Evolutionary conservation across 2,329 filamentous ascomycete genomes (phyloP).

Genomic region (Cercospora sp.): DNA sequence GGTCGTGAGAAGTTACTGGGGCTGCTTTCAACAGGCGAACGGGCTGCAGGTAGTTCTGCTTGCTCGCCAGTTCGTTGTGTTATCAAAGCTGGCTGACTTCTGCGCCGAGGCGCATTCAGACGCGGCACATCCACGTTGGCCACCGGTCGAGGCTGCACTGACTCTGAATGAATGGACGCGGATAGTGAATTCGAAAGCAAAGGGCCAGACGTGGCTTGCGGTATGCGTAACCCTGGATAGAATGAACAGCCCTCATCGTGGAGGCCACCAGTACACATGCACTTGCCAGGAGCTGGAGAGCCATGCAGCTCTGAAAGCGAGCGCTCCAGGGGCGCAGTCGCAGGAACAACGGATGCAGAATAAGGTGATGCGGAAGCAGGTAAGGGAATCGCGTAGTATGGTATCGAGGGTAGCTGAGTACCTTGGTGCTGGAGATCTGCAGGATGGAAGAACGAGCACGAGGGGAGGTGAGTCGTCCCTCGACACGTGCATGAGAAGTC

Average conservation of each 20-base stretch:
- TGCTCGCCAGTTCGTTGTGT: slow-evolving; percentile 15
- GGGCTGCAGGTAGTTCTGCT: slow-evolving; percentile 11
- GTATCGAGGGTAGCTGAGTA: slow-evolving; percentile 4
- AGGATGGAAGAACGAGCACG: slow-evolving; percentile 25
- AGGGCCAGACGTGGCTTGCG: slow-evolving; percentile 11
- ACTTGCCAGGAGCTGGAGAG: slow-evolving; percentile 19
- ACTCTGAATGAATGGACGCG: not conserved
- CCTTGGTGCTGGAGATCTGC: slow-evolving; percentile 14
- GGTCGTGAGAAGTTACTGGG: slow-evolving; percentile 6
- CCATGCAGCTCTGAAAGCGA: slow-evolving; percentile 25
- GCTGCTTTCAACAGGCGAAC: slow-evolving; percentile 2
- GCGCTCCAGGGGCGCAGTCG: slow-evolving; percentile 9
- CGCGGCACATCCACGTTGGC: not conserved
- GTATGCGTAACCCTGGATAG: slow-evolving; percentile 24
- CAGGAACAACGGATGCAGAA: slow-evolving; percentile 6
- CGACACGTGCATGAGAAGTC: slow-evolving; percentile 21
- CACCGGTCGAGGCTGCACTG: slow-evolving; percentile 8
- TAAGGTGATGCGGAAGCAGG: slow-evolving; percentile 16
- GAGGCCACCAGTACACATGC: slow-evolving; percentile 27
- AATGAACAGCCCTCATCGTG: slow-evolving; percentile 21
- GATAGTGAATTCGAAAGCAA: not conserved
- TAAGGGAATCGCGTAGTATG: slow-evolving; percentile 18
- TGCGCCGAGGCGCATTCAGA: not conserved
- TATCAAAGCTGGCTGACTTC: not conserved
- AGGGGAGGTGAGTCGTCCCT: slow-evolving; percentile 14